Evolutionary conservation across 306 rosid species (phyloP), one percentile per base, ranked within the genome.

Genomic region (Quercus variabilis): DNA sequence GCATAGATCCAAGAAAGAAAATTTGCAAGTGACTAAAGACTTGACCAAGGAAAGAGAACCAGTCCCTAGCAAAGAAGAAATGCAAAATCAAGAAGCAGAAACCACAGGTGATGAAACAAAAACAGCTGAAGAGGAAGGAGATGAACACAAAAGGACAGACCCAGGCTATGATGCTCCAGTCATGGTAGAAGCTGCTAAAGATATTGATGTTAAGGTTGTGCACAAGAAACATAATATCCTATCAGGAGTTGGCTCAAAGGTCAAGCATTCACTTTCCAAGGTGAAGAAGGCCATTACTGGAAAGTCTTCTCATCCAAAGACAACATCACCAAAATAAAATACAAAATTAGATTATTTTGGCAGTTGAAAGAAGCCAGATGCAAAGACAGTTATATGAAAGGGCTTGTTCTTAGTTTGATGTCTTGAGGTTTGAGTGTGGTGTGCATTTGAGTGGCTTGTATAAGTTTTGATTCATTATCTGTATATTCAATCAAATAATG

Each of bases 201-300:
- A 88, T 3, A 31, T 15, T 33, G 86, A 85, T 25, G 82, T 51
- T 3, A 89, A 85, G 76, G 86, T 64, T 69, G 41, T 76, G 38
- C 89, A 80, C 58, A 92, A 90, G 87, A 92, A 92, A 75, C 90
- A 87, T 25, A 83, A 76, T 71, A 82, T 92, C 58, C 57, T 90
- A 13, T 92, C 93, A 19, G 91, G 95, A 25, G 91, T 92, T 69
- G 89, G 97, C 26, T 85, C 92, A 71, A 86, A 85, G 85, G 91
- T 91, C 30, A 92, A 92, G 89, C 93, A 87, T 74, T 92, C 95
- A 31, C 87, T 92, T 76, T 90, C 92, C 23, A 89, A 89, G 78
- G 93, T 92, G 82, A 90, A 86, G 88, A 90, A 90, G 76, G 97
- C 87, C 76, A 87, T 90, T 62, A 86, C 83, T 0, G 89, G 97